Conservation (phyloP, 352 stramenopile genomes). For the Chrysophaeum taylorii region DNA sequence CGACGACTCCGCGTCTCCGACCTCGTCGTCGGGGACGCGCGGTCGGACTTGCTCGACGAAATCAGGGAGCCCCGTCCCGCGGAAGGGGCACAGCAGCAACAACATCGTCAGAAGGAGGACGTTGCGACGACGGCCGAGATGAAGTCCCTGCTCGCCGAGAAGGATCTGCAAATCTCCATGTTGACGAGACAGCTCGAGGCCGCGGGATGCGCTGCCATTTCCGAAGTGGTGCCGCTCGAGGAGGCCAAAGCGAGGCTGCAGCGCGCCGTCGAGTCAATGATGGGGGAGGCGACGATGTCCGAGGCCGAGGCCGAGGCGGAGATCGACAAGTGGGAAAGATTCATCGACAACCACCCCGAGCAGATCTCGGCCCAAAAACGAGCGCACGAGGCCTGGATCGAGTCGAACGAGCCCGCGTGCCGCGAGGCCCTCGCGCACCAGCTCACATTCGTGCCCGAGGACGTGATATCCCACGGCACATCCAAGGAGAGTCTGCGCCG, state of each 20-base stretch:
- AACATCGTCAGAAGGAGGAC: background rate
- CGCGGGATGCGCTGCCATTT: constrained; percentile 2
- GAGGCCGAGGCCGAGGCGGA: constrained; percentile 20
- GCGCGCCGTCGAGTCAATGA: constrained; percentile 1
- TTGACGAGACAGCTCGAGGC: constrained; percentile 18
- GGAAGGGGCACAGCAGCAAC: background rate
- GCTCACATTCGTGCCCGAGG: constrained; percentile 19
- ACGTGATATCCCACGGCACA: constrained; percentile 20
- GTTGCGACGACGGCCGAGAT: background rate
- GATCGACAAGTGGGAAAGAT: constrained; percentile 34
- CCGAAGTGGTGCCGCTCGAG: constrained; percentile 14
- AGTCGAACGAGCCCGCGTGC: constrained; percentile 15
- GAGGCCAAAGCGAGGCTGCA: constrained; percentile 13
- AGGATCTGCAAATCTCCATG: constrained; percentile 17
- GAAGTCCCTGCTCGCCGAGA: background rate
- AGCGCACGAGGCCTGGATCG: constrained; percentile 19
- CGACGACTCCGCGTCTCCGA: background rate
- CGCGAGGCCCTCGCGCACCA: constrained; percentile 10
- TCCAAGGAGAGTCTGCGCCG: constrained; percentile 8
- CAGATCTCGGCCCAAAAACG: constrained; percentile 25
- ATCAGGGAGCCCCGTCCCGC: background rate
- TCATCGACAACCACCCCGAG: constrained; percentile 31
- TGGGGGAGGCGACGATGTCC: constrained; percentile 11
- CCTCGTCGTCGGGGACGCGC: too few relatives aligned
- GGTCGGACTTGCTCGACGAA: too few relatives aligned